Evolutionary conservation across 2,329 filamentous ascomycete species (phyloP).

Genomic region (Scolecobasidium constrictum): DNA sequence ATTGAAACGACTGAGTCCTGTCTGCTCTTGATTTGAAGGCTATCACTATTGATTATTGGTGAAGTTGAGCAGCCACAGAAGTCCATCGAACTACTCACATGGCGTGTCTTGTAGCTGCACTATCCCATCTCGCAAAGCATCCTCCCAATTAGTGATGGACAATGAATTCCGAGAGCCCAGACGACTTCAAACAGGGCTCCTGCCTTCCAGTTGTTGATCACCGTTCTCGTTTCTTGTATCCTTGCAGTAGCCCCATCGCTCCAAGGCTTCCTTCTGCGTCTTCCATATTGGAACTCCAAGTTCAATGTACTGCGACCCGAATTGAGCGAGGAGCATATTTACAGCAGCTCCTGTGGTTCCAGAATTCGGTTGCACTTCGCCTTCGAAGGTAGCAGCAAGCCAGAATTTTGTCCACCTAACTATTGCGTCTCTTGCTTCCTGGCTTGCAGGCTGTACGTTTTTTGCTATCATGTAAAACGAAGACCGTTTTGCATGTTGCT

Average conservation of each 20-base stretch:
- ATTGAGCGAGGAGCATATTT: conserved; percentile 10
- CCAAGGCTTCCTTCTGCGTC: conserved; percentile 11
- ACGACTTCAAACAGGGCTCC: too few relatives aligned
- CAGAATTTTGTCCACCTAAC: conserved; percentile 13
- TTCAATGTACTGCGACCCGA: conserved; percentile 12
- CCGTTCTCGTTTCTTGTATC: neutral
- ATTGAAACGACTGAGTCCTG: too few relatives aligned
- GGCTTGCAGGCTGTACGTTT: conserved; percentile 10
- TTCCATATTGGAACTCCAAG: conserved; percentile 13
- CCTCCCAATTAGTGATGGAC: too few relatives aligned
- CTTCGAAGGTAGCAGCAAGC: conserved; percentile 13
- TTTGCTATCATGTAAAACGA: conserved; percentile 16
- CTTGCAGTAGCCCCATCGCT: neutral
- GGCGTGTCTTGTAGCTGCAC: too few relatives aligned
- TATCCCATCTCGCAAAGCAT: too few relatives aligned
- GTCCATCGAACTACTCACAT: too few relatives aligned
- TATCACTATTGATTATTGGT: too few relatives aligned
- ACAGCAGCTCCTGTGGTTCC: conserved; percentile 7
- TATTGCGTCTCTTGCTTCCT: conserved; percentile 7
- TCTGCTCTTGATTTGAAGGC: too few relatives aligned
- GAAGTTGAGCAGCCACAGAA: too few relatives aligned
- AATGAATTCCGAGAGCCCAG: too few relatives aligned
- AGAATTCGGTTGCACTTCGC: conserved; percentile 1
- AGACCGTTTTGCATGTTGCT: conserved; percentile 13
- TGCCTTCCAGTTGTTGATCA: too few relatives aligned